Conservation (phyloP, 2,329 filamentous ascomycete genomes). For the Hypomyces rosellus region DNA sequence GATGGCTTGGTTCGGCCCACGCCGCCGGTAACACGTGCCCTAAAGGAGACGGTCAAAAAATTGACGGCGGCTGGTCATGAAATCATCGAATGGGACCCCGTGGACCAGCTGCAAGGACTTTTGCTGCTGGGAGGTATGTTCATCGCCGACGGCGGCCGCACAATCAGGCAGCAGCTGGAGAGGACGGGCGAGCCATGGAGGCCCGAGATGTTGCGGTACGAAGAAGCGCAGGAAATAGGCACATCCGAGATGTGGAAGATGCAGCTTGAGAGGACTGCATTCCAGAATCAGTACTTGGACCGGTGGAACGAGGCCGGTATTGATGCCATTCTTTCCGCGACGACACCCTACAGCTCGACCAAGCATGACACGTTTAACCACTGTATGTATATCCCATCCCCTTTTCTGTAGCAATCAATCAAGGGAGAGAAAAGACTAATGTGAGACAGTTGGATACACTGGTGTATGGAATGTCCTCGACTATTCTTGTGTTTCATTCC, state of each 20-base stretch:
- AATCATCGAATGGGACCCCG: slow-evolving; percentile 44
- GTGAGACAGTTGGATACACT: slow-evolving; percentile 38
- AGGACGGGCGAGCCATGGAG: slow-evolving; percentile 38
- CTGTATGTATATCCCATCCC: slow-evolving; percentile 22
- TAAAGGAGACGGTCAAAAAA: slow-evolving; percentile 38
- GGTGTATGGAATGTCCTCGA: slow-evolving; percentile 45
- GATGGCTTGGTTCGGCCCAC: slow-evolving; percentile 61
- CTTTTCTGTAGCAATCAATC: too few relatives aligned
- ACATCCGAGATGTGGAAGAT: slow-evolving; percentile 43
- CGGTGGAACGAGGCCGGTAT: slow-evolving; percentile 42
- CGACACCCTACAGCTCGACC: slow-evolving; percentile 37
- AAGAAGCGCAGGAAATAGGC: slow-evolving; percentile 30
- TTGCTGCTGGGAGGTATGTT: slow-evolving; percentile 40
- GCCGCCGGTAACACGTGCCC: slow-evolving; percentile 54
- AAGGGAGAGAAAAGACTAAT: slow-evolving; percentile 3
- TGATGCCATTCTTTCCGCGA: slow-evolving; percentile 58
- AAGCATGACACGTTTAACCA: slow-evolving; percentile 39
- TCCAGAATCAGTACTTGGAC: slow-evolving; percentile 41
- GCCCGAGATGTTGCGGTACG: slow-evolving; percentile 31
- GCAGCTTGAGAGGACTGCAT: slow-evolving; percentile 38
- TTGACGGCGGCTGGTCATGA: slow-evolving; percentile 43
- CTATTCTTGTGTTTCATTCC: slow-evolving; percentile 42
- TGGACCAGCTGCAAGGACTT: slow-evolving; percentile 33
- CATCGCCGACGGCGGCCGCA: slow-evolving; percentile 39
- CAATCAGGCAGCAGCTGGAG: slow-evolving; percentile 33